A percentile compares a stretch with the other conserved stretches of the same genome.
Evolutionary conservation across 2,329 filamentous ascomycete species (phyloP).

Genomic region (Sporothrix humicola): DNA sequence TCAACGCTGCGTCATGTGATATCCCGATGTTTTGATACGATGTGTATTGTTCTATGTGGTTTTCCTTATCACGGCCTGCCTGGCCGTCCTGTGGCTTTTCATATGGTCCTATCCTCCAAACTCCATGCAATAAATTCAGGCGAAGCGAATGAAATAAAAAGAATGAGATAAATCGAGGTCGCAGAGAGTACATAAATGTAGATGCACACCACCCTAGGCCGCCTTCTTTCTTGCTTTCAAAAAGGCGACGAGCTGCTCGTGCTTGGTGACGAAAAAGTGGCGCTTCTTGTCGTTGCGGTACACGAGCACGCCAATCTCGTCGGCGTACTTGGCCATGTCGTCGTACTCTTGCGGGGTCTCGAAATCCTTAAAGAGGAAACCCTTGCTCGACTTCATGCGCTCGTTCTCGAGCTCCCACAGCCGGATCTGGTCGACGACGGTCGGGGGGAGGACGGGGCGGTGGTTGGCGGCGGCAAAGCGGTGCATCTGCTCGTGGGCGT

Average conservation of each 20-base stretch:
- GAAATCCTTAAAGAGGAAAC: conserved; percentile 92
- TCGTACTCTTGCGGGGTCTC: conserved; percentile 71
- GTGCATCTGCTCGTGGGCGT: conserved; percentile 94
- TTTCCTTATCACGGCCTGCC: no score
- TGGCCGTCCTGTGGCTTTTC: no score
- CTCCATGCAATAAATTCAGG: no score
- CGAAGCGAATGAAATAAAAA: no score
- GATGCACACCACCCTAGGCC: conserved; percentile 38
- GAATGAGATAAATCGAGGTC: neutral
- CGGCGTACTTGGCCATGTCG: conserved; percentile 76
- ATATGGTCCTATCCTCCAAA: no score
- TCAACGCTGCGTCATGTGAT: no score
- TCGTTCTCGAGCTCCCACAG: conserved; percentile 98
- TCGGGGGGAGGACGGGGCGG: conserved; percentile 83
- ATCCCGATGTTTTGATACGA: no score
- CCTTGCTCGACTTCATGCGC: conserved; percentile 81
- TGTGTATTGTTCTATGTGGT: no score
- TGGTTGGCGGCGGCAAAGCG: conserved; percentile 64
- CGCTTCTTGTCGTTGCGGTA: conserved; percentile 82
- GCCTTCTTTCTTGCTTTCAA: conserved; percentile 68
- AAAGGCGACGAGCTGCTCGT: conserved; percentile 86
- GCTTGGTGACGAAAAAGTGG: conserved; percentile 89
- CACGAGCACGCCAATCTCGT: conserved; percentile 85
- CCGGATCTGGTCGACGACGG: conserved; percentile 95
- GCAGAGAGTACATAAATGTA: neutral